Evolutionary conservation across 371 early-diverging fungal genomes (phyloP).

Genomic region (Smittium mucronatum): DNA sequence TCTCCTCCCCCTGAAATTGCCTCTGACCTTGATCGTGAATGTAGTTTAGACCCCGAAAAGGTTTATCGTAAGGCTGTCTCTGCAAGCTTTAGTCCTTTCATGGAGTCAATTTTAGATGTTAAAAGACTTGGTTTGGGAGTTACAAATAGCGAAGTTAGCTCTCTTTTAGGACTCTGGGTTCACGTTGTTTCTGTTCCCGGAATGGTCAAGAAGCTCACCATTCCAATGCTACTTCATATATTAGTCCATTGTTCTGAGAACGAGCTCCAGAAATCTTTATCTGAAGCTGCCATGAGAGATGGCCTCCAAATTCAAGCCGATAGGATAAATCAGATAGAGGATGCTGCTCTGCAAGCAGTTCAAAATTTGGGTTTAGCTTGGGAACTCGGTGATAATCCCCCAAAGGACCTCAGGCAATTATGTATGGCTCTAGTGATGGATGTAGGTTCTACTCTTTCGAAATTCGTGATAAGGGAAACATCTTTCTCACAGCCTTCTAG

Average conservation of each 20-base stretch:
- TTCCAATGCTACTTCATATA: constrained; percentile 33
- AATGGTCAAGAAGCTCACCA: constrained; percentile 22
- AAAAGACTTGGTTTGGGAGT: constrained; percentile 30
- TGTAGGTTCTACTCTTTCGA: constrained; percentile 26
- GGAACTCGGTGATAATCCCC: constrained; percentile 34
- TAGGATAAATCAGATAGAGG: constrained; percentile 32
- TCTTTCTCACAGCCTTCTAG: constrained; percentile 4
- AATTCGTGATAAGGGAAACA: constrained; percentile 21
- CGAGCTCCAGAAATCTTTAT: constrained; percentile 27
- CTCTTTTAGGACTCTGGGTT: constrained; percentile 26
- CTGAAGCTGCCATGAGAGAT: constrained; percentile 24
- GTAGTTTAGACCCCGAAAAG: constrained; percentile 32
- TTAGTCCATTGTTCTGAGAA: constrained; percentile 30
- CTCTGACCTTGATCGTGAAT: constrained; percentile 30
- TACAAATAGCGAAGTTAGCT: constrained; percentile 23
- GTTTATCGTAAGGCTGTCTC: constrained; percentile 31
- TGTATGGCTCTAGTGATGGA: constrained; percentile 33
- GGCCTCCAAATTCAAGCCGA: constrained; percentile 16
- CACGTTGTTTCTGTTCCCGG: constrained; percentile 11
- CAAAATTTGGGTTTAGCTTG: constrained; percentile 33
- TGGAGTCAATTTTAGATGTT: constrained; percentile 30
- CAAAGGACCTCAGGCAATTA: constrained; percentile 31
- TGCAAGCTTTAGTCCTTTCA: constrained; percentile 23
- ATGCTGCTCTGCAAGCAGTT: constrained; percentile 32
- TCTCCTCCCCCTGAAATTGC: constrained; percentile 20